phyloP scores from a whole-genome alignment of 2,329 filamentous ascomycete genomes.

The Coniochaeta ligniaria region DNA sequence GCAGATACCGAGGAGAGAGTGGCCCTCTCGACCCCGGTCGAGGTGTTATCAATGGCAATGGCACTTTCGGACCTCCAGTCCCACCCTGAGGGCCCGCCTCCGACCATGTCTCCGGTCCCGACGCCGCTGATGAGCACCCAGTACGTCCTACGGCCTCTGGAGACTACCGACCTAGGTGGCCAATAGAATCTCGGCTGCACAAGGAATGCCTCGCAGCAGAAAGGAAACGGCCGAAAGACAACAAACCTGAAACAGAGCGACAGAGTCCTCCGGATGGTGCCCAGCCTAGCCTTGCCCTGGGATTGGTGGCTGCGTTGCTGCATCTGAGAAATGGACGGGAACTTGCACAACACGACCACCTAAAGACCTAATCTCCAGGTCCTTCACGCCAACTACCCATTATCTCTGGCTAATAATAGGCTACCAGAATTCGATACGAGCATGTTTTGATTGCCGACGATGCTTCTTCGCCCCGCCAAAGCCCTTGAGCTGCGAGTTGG shows the following conservation, averaged over 20 bases:
- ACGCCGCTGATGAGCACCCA: not conserved
- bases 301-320: conserved; percentile 17
- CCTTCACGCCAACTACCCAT: not conserved
- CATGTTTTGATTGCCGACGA: not conserved
- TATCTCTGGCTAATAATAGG: not conserved
- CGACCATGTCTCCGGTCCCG: not conserved
- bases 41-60: not conserved
- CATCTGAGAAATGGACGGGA: conserved; percentile 27
- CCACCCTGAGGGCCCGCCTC: not conserved
- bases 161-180: not conserved
- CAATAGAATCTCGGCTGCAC: conserved; percentile 3
- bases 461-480: not conserved
- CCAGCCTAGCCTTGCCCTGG: conserved; percentile 6
- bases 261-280: conserved; percentile 2
- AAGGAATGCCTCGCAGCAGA: conserved; percentile 6
- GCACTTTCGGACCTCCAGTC: not conserved
- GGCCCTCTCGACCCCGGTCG: not conserved
- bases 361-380: conserved; percentile 4
- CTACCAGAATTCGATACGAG: not conserved
- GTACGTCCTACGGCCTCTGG: not conserved
- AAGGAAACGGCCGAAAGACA: conserved; percentile 18
- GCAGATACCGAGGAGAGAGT: not conserved
- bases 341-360: conserved; percentile 26
- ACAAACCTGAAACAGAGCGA: conserved; percentile 19
- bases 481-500: not conserved